Percentiles rank a stretch among this genome's conserved stretches.
Conservation (phyloP, 2,329 filamentous ascomycete species). For the Trichoderma oligosporum region DNA sequence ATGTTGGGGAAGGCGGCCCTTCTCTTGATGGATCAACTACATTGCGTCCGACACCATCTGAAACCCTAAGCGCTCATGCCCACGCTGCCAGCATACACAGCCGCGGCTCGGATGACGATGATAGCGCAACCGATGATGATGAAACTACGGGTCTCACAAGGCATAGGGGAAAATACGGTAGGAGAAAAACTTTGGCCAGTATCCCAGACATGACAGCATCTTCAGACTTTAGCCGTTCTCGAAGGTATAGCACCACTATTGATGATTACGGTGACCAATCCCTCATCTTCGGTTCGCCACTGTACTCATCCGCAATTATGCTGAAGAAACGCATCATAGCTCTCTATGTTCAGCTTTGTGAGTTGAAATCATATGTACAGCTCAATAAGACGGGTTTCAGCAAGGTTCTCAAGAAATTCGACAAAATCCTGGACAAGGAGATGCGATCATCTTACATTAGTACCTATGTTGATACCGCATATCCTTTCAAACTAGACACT, state of each 20-base stretch:
- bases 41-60: constrained; percentile 33
- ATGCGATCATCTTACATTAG: constrained; percentile 75
- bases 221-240: constrained; percentile 54
- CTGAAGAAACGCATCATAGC: constrained; percentile 87
- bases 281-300: constrained; percentile 58
- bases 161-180: constrained; percentile 39
- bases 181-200: constrained; percentile 38
- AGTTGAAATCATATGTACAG: constrained; percentile 92
- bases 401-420: constrained; percentile 97
- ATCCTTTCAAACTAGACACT: constrained; percentile 74
- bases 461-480: constrained; percentile 68
- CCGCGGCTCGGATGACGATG: constrained; percentile 43
- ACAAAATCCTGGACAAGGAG: constrained; percentile 86
- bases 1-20: constrained; percentile 59
- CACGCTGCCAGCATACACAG: constrained; percentile 39
- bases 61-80: constrained; percentile 26
- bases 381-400: constrained; percentile 95
- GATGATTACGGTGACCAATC: constrained; percentile 78
- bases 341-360: constrained; percentile 87
- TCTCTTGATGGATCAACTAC: constrained; percentile 42
- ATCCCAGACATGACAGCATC: constrained; percentile 57
- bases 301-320: constrained; percentile 68
- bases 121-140: constrained; percentile 62
- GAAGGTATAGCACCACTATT: constrained; percentile 63
- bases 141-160: constrained; percentile 54